Percentiles rank a stretch among this genome's conserved stretches.
Evolutionary conservation across 805 yeast genomes (phyloP).

Genomic region (Pichia pseudocactophila): DNA sequence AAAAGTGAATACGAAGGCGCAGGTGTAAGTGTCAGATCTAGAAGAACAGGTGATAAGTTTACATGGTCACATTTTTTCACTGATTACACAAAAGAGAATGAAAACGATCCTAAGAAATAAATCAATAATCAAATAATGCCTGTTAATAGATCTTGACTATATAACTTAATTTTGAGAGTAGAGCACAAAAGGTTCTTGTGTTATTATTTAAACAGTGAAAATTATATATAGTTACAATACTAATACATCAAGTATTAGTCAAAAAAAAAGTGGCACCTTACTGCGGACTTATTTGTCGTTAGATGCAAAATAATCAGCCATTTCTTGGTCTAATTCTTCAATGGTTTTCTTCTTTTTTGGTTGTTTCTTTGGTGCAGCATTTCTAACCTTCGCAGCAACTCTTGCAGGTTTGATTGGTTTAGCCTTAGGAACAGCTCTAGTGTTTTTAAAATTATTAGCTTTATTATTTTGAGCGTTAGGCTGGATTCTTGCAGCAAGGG

Average conservation of each 20-base stretch:
- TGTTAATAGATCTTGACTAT: not conserved
- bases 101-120: constrained; percentile 1
- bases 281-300: constrained; percentile 22
- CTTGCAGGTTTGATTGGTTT: constrained; percentile 30
- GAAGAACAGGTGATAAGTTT: constrained; percentile 31
- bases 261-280: not conserved
- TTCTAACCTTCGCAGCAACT: constrained; percentile 7
- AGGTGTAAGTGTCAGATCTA: constrained; percentile 48
- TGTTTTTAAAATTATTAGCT: constrained; percentile 33
- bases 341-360: constrained; percentile 57
- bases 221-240: not conserved
- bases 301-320: constrained; percentile 87
- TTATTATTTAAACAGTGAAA: not conserved
- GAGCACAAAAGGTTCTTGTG: not conserved
- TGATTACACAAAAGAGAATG: constrained; percentile 8
- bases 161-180: not conserved
- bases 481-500: constrained; percentile 64
- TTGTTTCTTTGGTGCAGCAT: constrained; percentile 23
- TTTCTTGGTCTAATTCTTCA: constrained; percentile 94
- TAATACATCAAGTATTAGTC: not conserved
- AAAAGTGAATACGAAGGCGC: constrained; percentile 63
- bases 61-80: constrained; percentile 12
- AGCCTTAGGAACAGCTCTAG: constrained; percentile 29
- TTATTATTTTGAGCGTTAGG: constrained; percentile 30
- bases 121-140: no score